Evolutionary conservation across 148 eudicot genomes (phyloP).

Genomic region (Suaeda aralocaspica): DNA sequence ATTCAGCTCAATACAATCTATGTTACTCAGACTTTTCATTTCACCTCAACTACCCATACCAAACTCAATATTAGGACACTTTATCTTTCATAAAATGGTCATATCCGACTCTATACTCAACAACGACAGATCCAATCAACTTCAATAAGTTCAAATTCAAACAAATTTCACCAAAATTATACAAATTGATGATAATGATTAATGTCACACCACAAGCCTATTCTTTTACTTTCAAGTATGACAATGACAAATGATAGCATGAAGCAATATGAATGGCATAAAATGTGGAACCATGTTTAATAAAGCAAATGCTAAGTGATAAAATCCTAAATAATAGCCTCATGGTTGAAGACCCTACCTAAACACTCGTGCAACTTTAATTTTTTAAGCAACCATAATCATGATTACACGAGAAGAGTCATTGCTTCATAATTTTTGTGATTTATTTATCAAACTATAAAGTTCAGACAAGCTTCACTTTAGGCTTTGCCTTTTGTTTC

Average conservation of each 20-base stretch:
- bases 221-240: conserved; percentile 2
- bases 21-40: no score
- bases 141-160: no score
- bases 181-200: background rate
- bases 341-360: conserved; percentile 7
- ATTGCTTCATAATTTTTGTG: background rate
- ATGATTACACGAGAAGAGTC: conserved; percentile 24
- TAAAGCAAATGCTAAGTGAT: conserved; percentile 8
- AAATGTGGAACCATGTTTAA: conserved; percentile 7
- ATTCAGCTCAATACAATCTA: no score
- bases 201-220: background rate
- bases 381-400: conserved; percentile 16
- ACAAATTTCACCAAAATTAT: no score
- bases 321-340: background rate
- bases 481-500: conserved; percentile 12
- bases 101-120: no score
- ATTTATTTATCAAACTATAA: background rate
- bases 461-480: conserved; percentile 11
- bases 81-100: no score
- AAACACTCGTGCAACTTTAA: conserved; percentile 23
- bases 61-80: no score
- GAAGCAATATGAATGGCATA: conserved; percentile 13
- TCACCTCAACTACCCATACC: no score
- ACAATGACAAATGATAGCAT: conserved; percentile 15
- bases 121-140: no score